Evolutionary conservation across 352 stramenopile genomes (phyloP), one percentile per base, ranked within the genome.

Genomic region (Peronospora destructor): DNA sequence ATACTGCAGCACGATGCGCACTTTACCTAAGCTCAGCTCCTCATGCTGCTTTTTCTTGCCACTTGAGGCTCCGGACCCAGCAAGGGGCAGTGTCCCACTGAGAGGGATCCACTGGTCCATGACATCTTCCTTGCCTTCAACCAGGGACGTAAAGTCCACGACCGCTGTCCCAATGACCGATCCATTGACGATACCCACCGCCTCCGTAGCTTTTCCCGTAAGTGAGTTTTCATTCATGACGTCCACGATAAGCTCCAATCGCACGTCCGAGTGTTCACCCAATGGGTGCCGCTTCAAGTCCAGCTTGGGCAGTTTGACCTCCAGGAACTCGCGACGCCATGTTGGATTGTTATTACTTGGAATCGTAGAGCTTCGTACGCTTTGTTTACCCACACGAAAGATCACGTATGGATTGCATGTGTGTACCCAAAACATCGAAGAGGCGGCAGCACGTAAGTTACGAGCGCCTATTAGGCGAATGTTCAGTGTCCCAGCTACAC

Each of bases 351-450:
- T 71, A 39, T 85, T 88, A 52, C 50, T 59, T 40, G 68, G 49
- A 53, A 91, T 86, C 9, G 80, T 91, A 35, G 74, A 68, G 51
- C 73, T 86, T 40, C 80, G 80, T 21, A 64, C 55, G 41, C 65
- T 84, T 49, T 84, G 68, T 55, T 85, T 85, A 32, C 80, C 80
- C 21, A 87, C 49, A 33, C 80, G 77, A 55, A 91, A 91, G 51
- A 91, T 91, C 56, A 91, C 75, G 59, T 91, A 91, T 25, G 80
- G 77, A 36, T 88, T 88, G 58, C 80, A 91, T 29, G 75, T 86
- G 47, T 77, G 80, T 37, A 83, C 66, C 71, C 79, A 87, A 55
- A 91, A 91, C 75, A 91, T 86, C 50, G 80, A 88, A 19, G 76
- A 59, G 7, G 71, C 75, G 14, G 77, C 76, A 14, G 77, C 76